Base-by-base conservation (phyloP, 352 stramenopile genomes). In the Aphanomyces euteiches region DNA sequence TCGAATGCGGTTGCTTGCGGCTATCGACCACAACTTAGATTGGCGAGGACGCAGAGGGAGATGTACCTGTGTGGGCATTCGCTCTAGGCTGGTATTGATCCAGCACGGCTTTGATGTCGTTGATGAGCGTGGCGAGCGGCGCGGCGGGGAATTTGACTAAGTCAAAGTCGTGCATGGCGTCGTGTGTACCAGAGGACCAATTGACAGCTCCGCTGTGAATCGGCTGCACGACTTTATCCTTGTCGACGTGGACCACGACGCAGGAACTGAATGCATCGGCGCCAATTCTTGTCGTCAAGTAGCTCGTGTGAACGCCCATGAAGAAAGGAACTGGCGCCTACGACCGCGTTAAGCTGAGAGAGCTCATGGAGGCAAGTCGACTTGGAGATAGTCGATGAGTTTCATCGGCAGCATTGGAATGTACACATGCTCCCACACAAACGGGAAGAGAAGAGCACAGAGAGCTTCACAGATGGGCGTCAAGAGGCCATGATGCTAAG, bases 341-440 rank as follows among this genome's bases (percentile, higher is more conserved):
- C 34, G 54, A 48, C 17, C 7, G 37, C 0, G n/a, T 21, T 19
- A 10, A 19, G 13, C 50, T 59, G 37, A 17, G 47, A 13, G 6
- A 69, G 59, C 19, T 48, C 5, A 47, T 28, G 61, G 7, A 13
- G 56, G 65, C 7, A 60, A 28, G 28, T 66, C 17, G 67, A 89
- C 81, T 64, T 91, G 82, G 7, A 96, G 68, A 66, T 93, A 95
- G 58, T 96, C 84, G 54, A 93, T 88, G 41, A 96, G 69, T 67
- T 89, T 83, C 43, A 89, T 76, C 0, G 89, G 89, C 2, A 94
- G 82, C 43, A 95, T 88, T 17, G 89, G 87, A 10, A 95, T 87
- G 74, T 92, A 95, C 28, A 94, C 87, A 72, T 96, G 88, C 53
- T 90, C 82, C 87, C 88, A 96, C 1, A 65, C 78, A 43, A 96